Evolutionary conservation across 768 basidiomycete species (phyloP).

Genomic region (Mycena amicta): DNA sequence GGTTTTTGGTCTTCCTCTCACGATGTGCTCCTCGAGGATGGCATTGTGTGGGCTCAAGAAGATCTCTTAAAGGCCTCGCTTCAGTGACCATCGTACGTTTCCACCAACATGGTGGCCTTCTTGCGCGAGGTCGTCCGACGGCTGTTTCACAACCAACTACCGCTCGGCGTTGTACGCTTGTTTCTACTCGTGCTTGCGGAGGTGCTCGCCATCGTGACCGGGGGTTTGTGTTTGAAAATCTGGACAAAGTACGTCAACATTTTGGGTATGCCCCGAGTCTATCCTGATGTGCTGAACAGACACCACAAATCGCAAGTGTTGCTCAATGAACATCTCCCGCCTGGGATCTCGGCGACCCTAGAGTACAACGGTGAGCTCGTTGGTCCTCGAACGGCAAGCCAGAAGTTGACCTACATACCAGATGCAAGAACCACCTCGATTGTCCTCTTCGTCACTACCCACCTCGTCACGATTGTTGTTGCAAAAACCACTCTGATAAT

Average conservation of each 20-base stretch:
- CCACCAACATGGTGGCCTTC: slow-evolving; percentile 3
- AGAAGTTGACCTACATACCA: not conserved
- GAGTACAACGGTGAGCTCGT: slow-evolving; percentile 16
- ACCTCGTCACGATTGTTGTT: slow-evolving; percentile 8
- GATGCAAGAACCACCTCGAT: slow-evolving; percentile 21
- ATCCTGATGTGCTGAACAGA: slow-evolving; percentile 3
- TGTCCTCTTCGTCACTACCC: slow-evolving; percentile 16
- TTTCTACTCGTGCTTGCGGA: slow-evolving; percentile 4
- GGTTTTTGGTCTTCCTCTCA: no score
- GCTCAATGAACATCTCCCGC: slow-evolving; percentile 13
- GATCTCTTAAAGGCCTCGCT: not conserved
- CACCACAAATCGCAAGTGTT: slow-evolving; percentile 14
- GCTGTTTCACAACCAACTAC: slow-evolving; percentile 18
- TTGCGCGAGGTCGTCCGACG: slow-evolving; percentile 18
- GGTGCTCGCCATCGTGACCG: slow-evolving; percentile 17
- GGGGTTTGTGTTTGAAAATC: slow-evolving; percentile 19
- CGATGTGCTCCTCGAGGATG: not conserved
- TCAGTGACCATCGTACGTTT: not conserved
- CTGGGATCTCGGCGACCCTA: slow-evolving; percentile 18
- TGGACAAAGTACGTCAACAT: slow-evolving; percentile 17
- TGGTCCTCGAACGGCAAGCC: not conserved
- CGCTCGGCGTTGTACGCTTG: slow-evolving; percentile 15
- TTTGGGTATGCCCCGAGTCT: not conserved
- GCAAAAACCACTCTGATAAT: slow-evolving; percentile 17
- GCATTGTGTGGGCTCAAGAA: not conserved